Conservation (phyloP, 129 eudicot species). For the Ambrosia trifida region DNA sequence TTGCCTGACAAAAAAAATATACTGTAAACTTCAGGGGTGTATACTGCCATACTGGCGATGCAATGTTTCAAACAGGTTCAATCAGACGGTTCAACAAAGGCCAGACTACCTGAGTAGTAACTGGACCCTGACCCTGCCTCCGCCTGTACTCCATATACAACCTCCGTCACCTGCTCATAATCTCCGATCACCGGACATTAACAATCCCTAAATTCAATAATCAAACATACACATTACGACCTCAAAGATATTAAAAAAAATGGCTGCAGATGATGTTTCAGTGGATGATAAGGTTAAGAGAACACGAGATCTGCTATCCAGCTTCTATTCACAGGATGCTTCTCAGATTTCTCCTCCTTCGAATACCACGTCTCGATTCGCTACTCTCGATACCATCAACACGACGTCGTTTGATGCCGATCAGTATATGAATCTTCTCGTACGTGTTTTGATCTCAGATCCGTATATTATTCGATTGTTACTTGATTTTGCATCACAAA, state of each 20-base stretch:
- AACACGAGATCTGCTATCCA: constrained; percentile 92
- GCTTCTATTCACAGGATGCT: constrained; percentile 85
- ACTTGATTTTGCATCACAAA: not conserved
- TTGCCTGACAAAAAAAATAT: not conserved
- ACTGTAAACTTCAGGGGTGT: not conserved
- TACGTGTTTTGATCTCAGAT: constrained; percentile 37
- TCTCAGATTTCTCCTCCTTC: constrained; percentile 42
- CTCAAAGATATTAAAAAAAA: constrained; percentile 25
- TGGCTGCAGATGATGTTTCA: constrained; percentile 63
- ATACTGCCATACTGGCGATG: constrained; percentile 1
- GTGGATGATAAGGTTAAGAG: constrained; percentile 88
- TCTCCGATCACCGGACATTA: constrained; percentile 21
- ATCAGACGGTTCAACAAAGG: constrained; percentile 8
- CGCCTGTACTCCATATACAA: constrained; percentile 13
- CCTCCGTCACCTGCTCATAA: constrained; percentile 20
- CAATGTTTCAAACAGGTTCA: constrained; percentile 14
- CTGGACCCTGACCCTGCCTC: no score
- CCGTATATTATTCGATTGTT: constrained; percentile 6
- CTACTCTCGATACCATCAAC: constrained; percentile 85
- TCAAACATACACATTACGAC: not conserved
- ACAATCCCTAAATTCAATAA: not conserved
- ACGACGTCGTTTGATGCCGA: constrained; percentile 80
- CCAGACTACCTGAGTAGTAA: constrained; percentile 14
- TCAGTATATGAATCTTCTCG: constrained; percentile 95
- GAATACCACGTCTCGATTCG: constrained; percentile 59